Conservation (phyloP, 2,329 filamentous ascomycete genomes). For the Aspergillus phoenicis region DNA sequence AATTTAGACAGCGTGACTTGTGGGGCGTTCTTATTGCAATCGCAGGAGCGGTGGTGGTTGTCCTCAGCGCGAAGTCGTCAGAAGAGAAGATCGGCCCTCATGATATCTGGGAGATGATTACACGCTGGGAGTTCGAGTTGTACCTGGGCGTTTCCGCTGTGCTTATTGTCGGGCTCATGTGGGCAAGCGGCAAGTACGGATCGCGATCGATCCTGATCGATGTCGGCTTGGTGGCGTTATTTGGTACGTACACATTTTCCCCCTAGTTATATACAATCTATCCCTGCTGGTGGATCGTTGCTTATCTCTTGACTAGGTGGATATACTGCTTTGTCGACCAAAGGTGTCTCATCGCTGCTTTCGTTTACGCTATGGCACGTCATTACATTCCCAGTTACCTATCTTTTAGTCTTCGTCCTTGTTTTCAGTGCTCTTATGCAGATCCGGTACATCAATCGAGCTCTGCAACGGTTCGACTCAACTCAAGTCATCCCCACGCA, state of each 20-base stretch:
- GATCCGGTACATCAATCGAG: slow-evolving; percentile 91
- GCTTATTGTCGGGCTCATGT: slow-evolving; percentile 77
- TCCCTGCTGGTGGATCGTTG: slow-evolving; percentile 6
- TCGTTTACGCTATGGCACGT: slow-evolving; percentile 87
- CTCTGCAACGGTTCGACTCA: slow-evolving; percentile 89
- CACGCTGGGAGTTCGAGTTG: slow-evolving; percentile 83
- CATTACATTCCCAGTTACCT: slow-evolving; percentile 89
- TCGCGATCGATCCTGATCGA: slow-evolving; percentile 86
- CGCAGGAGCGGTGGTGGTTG: slow-evolving; percentile 85
- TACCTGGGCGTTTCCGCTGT: slow-evolving; percentile 77
- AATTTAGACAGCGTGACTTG: slow-evolving; percentile 80
- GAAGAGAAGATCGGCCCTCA: slow-evolving; percentile 90
- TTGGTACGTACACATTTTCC: slow-evolving; percentile 61
- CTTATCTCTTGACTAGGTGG: slow-evolving; percentile 62
- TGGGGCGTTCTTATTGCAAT: slow-evolving; percentile 87
- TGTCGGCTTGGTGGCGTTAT: slow-evolving; percentile 86
- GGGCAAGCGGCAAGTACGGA: slow-evolving; percentile 81
- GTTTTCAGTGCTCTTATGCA: slow-evolving; percentile 89
- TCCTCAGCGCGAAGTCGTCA: slow-evolving; percentile 83
- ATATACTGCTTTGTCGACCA: slow-evolving; percentile 95
- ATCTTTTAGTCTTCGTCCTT: slow-evolving; percentile 77
- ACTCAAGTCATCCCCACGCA: slow-evolving; percentile 98
- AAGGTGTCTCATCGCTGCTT: slow-evolving; percentile 92
- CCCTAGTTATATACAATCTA: neutral
- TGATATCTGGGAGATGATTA: slow-evolving; percentile 88